These are phyloP conservation scores for Wickerhamiella domercqiae DNA, from an alignment of 805 yeast genomes.

Conservation along the genomic window DNA sequence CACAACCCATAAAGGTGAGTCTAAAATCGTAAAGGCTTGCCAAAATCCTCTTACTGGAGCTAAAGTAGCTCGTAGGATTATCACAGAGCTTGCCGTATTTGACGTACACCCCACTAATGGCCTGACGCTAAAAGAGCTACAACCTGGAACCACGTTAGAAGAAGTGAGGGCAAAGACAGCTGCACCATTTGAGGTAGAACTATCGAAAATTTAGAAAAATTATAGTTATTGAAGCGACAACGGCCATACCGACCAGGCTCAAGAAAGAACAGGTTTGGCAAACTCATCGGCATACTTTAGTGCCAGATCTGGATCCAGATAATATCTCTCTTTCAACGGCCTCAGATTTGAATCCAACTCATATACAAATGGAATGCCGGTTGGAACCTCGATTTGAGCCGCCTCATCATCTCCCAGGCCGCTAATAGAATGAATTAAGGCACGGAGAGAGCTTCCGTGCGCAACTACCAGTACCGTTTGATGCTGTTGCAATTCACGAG, in stretches of 20 bases:
- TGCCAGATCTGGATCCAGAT: conserved; percentile 98
- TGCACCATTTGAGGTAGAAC: conserved; percentile 26
- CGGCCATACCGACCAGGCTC: too few relatives aligned
- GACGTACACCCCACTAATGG: conserved; percentile 28
- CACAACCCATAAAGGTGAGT: conserved; percentile 31
- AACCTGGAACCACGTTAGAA: conserved; percentile 28
- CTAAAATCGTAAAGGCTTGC: conserved; percentile 33
- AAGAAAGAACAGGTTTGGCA: conserved; percentile 78
- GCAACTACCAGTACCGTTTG: conserved; percentile 88
- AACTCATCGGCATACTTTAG: conserved; percentile 99
- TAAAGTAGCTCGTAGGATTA: conserved; percentile 31
- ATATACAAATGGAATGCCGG: conserved; percentile 86
- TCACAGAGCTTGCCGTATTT: conserved; percentile 34
- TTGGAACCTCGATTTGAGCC: conserved; percentile 87
- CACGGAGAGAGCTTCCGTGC: conserved; percentile 97
- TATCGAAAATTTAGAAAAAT: conserved; percentile 5
- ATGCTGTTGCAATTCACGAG: conserved; percentile 64
- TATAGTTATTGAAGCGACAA: not conserved
- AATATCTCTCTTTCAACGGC: conserved; percentile 88
- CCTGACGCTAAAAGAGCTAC: conserved; percentile 30
- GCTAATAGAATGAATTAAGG: conserved; percentile 86
- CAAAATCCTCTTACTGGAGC: conserved; percentile 34
- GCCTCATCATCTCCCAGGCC: conserved; percentile 79
- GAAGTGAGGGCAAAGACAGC: conserved; percentile 29
- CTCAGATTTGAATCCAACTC: conserved; percentile 75